Conservation (phyloP, 2,329 filamentous ascomycete genomes). For the Lasiodiplodia gonubiensis region DNA sequence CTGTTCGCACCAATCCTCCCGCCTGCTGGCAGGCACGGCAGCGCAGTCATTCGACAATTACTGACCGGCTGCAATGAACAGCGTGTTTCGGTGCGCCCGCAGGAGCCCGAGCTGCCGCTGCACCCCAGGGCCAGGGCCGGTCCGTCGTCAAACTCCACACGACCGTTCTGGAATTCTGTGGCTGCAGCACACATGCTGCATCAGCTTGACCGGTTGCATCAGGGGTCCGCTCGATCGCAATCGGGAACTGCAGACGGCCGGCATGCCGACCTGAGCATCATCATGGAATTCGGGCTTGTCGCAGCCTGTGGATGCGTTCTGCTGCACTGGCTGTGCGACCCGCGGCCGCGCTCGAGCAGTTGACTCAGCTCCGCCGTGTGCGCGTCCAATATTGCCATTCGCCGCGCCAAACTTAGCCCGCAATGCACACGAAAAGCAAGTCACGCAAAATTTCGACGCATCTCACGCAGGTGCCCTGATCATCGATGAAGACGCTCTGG, state of each 20-base stretch:
- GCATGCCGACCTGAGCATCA: neutral
- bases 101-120: neutral
- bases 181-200: slow-evolving; percentile 13
- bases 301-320: neutral
- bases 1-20: slow-evolving; percentile 8
- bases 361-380: neutral
- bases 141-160: slow-evolving; percentile 13
- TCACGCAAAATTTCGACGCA: neutral
- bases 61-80: slow-evolving; percentile 20
- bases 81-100: slow-evolving; percentile 11
- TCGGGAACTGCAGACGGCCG: neutral
- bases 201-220: slow-evolving; percentile 23
- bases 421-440: neutral
- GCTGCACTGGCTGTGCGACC: slow-evolving; percentile 3
- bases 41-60: slow-evolving; percentile 22
- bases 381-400: slow-evolving; percentile 1
- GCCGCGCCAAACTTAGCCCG: neutral
- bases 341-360: neutral
- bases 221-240: slow-evolving; percentile 17
- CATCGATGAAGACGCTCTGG: slow-evolving; percentile 9
- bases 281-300: neutral
- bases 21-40: slow-evolving; percentile 12
- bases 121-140: slow-evolving; percentile 17
- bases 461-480: slow-evolving; percentile 19
- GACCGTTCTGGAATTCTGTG: slow-evolving; percentile 19